These are phyloP conservation scores for Cyberlindnera petersonii DNA, from an alignment of 805 yeast species.

Conservation along the genomic window DNA sequence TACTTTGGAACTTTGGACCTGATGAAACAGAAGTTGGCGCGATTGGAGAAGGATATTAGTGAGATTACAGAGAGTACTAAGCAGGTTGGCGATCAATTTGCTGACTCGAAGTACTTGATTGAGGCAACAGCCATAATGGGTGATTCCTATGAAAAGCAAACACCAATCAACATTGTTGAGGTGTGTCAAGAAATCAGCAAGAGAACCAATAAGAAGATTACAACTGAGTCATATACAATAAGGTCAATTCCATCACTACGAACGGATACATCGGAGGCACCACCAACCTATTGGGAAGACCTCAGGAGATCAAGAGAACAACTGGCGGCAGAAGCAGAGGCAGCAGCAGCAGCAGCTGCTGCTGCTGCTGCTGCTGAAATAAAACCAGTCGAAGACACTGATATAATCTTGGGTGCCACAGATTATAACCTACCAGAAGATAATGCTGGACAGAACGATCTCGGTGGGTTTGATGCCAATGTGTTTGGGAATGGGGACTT, in stretches of 20 bases:
- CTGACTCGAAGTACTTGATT: conserved; percentile 6
- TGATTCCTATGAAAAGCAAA: conserved; percentile 7
- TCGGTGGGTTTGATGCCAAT: conserved; percentile 6
- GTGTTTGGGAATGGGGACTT: conserved; percentile 16
- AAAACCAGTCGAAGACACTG: conserved; percentile 1
- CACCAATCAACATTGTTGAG: conserved; percentile 3
- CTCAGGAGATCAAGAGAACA: conserved; percentile 13
- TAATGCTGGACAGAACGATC: conserved; percentile 1
- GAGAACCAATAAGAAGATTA: conserved; percentile 8
- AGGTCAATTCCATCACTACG: conserved; percentile 16
- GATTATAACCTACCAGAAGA: conserved; percentile 7
- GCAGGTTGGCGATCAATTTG: conserved; percentile 4
- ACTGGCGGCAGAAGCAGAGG: conserved; percentile 6
- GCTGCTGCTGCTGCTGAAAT: conserved; percentile 7
- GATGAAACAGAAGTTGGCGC: conserved; percentile 23
- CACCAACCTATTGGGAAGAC: conserved; percentile 25
- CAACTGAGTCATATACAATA: conserved; percentile 5
- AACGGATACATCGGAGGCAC: conserved; percentile 21
- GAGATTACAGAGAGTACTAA: conserved; percentile 11
- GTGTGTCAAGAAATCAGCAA: conserved; percentile 9
- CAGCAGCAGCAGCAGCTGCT: conserved; percentile 7
- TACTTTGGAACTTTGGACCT: conserved; percentile 25
- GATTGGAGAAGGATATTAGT: conserved; percentile 19
- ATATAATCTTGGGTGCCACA: conserved; percentile 6
- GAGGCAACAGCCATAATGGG: conserved; percentile 12